Conservation (phyloP, 495 filamentous ascomycete species). For the Opeltia flavorubescens region DNA sequence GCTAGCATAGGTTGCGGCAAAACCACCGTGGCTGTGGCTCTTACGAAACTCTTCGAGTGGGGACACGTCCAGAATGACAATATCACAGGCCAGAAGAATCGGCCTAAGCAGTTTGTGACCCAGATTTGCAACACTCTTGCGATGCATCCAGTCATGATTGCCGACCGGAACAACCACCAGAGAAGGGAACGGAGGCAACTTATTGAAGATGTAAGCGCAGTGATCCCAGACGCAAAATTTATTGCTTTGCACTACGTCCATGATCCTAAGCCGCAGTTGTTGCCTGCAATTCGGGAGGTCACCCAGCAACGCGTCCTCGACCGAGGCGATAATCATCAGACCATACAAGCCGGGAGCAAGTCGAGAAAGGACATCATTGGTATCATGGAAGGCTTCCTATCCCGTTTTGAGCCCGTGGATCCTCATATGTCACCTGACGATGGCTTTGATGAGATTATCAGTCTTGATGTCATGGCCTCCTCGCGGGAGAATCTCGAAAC, state of each 20-base stretch:
- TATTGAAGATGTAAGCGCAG: conserved; percentile 56
- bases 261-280: conserved; percentile 41
- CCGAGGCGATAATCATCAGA: conserved; percentile 94
- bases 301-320: conserved; percentile 66
- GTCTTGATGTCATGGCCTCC: conserved; percentile 60
- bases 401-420: conserved; percentile 68
- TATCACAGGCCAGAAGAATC: conserved; percentile 58
- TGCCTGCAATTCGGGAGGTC: conserved; percentile 52
- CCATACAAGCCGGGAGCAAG: conserved; percentile 68
- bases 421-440: conserved; percentile 49
- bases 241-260: conserved; percentile 94
- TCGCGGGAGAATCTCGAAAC: conserved; percentile 81
- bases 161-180: conserved; percentile 90
- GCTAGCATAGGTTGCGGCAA: conserved; percentile 94
- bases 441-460: conserved; percentile 66
- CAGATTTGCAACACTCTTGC: conserved; percentile 47
- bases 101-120: conserved; percentile 57
- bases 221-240: conserved; percentile 47
- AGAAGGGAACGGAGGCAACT: conserved; percentile 75
- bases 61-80: conserved; percentile 96
- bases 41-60: conserved; percentile 78
- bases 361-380: conserved; percentile 52
- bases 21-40: conserved; percentile 76
- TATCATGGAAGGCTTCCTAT: conserved; percentile 93
- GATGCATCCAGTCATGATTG: conserved; percentile 58